Evolutionary conservation across 257 asterid genomes (phyloP).

Genomic region (Solanum tarijense): DNA sequence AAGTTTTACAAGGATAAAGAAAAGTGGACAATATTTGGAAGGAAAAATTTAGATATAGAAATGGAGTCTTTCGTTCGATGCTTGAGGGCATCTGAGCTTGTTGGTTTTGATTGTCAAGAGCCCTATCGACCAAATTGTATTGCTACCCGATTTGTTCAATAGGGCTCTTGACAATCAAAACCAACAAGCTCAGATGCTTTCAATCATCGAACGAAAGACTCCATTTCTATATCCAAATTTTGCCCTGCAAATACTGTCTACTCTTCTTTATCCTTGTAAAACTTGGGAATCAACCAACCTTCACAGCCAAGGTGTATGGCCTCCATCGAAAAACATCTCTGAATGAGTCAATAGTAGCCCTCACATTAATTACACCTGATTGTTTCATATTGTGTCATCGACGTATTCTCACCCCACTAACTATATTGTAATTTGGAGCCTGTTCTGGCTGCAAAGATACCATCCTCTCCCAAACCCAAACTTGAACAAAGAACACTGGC

Average conservation of each 20-base stretch:
- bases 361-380: constrained; percentile 4
- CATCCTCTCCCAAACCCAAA: constrained; percentile 40
- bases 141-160: constrained; percentile 19
- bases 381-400: constrained; percentile 13
- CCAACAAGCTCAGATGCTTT: constrained; percentile 16
- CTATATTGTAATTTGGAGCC: neutral
- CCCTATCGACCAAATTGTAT: constrained; percentile 10
- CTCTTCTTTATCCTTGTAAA: constrained; percentile 10
- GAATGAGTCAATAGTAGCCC: constrained; percentile 9
- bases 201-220: constrained; percentile 13
- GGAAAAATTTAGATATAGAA: too few species aligned
- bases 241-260: neutral
- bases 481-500: constrained; percentile 21
- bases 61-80: too few species aligned
- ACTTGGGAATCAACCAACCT: constrained; percentile 11
- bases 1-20: too few species aligned
- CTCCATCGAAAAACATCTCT: constrained; percentile 12
- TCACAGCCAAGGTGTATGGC: constrained; percentile 18
- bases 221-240: neutral
- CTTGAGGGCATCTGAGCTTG: too few species aligned
- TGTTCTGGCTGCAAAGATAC: constrained; percentile 3
- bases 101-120: too few species aligned
- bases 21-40: too few species aligned
- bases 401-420: neutral
- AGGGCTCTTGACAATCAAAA: constrained; percentile 16